Evolutionary conservation across 768 basidiomycete genomes (phyloP).

Genomic region (Psilocybe cyanescens): DNA sequence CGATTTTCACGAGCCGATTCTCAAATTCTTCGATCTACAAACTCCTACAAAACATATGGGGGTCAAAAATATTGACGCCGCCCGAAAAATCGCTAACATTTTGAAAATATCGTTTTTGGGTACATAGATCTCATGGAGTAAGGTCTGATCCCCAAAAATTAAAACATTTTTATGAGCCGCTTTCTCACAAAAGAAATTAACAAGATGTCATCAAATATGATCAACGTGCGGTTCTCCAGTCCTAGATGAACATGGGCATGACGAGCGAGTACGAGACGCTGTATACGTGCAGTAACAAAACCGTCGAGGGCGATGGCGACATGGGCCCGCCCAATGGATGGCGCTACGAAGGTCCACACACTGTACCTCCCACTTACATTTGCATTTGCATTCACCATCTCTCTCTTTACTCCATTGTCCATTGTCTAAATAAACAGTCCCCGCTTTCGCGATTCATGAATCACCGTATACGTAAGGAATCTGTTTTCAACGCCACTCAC

Average conservation of each 20-base stretch:
- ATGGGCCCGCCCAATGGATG: slow-evolving; percentile 86
- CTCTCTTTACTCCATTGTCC: slow-evolving; percentile 4
- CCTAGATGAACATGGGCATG: too few species aligned
- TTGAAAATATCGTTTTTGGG: too few species aligned
- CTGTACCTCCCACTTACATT: slow-evolving; percentile 38
- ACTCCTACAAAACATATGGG: too few species aligned
- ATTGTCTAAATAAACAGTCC: not conserved
- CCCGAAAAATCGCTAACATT: too few species aligned
- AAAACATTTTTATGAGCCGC: too few species aligned
- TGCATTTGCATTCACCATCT: not conserved
- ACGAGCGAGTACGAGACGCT: slow-evolving; percentile 52
- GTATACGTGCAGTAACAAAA: slow-evolving; percentile 76
- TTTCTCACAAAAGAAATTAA: too few species aligned
- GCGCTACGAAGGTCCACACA: slow-evolving; percentile 82
- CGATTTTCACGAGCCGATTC: too few species aligned
- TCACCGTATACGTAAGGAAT: not conserved
- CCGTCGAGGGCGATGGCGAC: slow-evolving; percentile 75
- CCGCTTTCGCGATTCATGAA: not conserved
- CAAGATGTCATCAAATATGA: too few species aligned
- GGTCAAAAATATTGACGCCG: too few species aligned
- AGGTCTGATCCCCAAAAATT: too few species aligned
- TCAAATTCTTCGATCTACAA: not conserved
- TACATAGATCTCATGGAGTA: too few species aligned
- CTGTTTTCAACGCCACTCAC: not conserved
- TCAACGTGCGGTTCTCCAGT: too few species aligned